Evolutionary conservation across 768 basidiomycete species (phyloP).

Genomic region (Pseudohyphozyma bogoriensis): DNA sequence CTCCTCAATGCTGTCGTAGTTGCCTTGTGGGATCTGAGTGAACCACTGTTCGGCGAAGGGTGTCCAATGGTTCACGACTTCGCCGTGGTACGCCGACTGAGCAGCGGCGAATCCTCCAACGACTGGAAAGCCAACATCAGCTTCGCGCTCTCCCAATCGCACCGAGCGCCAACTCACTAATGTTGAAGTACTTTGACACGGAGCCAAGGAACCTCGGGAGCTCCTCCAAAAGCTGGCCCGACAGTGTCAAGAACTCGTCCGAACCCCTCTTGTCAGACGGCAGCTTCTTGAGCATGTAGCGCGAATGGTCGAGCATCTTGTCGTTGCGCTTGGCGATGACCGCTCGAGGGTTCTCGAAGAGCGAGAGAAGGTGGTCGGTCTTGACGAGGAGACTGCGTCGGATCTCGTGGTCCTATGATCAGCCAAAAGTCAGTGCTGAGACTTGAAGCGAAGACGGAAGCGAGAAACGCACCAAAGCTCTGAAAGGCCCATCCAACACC

Average conservation of each 20-base stretch:
- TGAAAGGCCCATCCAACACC: slow-evolving; percentile 28
- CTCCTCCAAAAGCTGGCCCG: slow-evolving; percentile 31
- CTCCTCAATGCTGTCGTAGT: slow-evolving; percentile 1
- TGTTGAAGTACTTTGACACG: slow-evolving; percentile 29
- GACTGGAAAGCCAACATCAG: no score
- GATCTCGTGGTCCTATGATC: slow-evolving; percentile 23
- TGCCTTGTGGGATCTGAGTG: not conserved
- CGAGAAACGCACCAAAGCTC: slow-evolving; percentile 18
- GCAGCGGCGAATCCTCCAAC: slow-evolving; percentile 21
- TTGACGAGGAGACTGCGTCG: slow-evolving; percentile 21
- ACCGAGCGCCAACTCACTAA: no score
- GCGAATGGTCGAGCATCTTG: slow-evolving; percentile 26
- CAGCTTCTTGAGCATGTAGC: slow-evolving; percentile 7
- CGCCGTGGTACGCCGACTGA: slow-evolving; percentile 23
- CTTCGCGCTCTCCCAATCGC: no score
- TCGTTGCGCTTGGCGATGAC: slow-evolving; percentile 31
- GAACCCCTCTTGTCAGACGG: slow-evolving; percentile 21
- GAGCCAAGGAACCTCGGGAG: slow-evolving; percentile 31
- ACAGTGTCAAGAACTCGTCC: slow-evolving; percentile 28
- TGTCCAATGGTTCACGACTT: slow-evolving; percentile 15
- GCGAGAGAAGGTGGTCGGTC: slow-evolving; percentile 28
- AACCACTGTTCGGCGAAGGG: slow-evolving; percentile 16
- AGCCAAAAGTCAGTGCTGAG: not conserved
- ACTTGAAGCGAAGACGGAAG: not conserved
- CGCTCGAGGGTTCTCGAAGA: slow-evolving; percentile 28